Conservation (phyloP, 495 filamentous ascomycete genomes). For the Penicillium silybi region DNA sequence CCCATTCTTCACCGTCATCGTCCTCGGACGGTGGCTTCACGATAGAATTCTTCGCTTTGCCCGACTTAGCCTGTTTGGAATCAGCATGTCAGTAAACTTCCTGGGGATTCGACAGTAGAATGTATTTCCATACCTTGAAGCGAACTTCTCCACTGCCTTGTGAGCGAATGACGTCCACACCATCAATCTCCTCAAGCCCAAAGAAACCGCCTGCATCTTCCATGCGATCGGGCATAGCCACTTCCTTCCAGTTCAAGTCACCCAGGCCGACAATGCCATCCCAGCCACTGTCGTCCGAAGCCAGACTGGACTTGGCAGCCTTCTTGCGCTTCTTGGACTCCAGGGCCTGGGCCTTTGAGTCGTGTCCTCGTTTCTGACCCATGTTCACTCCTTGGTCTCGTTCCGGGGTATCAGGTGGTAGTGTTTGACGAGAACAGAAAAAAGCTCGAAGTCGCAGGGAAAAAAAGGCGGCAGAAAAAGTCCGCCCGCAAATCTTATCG, state of each 20-base stretch:
- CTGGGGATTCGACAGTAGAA: background rate
- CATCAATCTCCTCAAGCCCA: constrained; percentile 88
- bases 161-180: constrained; percentile 68
- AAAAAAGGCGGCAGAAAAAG: constrained; percentile 41
- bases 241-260: constrained; percentile 75
- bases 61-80: constrained; percentile 28
- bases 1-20: constrained; percentile 51
- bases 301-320: constrained; percentile 27
- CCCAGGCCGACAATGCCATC: constrained; percentile 47
- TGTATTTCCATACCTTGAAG: constrained; percentile 43
- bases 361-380: constrained; percentile 48
- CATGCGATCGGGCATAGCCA: constrained; percentile 77
- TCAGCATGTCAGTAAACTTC: background rate
- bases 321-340: constrained; percentile 51
- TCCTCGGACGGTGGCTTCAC: constrained; percentile 21
- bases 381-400: constrained; percentile 17
- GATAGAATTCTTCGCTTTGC: constrained; percentile 37
- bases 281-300: constrained; percentile 19
- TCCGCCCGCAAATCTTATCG: constrained; percentile 41
- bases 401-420: background rate
- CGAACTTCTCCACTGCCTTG: constrained; percentile 31
- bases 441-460: constrained; percentile 17
- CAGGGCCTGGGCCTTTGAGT: constrained; percentile 30
- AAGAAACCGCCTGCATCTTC: constrained; percentile 94
- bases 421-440: constrained; percentile 2